These are phyloP conservation scores for Penicillium sp. DNA, from an alignment of 2,329 filamentous ascomycete genomes.

Conservation along the genomic window DNA sequence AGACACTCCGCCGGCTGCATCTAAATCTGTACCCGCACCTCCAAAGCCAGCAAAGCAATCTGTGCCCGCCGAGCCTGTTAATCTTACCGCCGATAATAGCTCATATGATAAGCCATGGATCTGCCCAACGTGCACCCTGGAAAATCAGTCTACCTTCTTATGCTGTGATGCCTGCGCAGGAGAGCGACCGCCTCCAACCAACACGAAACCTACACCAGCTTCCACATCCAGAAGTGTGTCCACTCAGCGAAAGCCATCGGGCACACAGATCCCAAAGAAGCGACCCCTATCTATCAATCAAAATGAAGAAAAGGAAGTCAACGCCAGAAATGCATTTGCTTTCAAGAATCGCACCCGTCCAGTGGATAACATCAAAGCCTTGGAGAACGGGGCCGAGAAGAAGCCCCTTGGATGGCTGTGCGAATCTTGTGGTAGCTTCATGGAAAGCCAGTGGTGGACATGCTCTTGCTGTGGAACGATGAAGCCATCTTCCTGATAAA, in stretches of 20 bases:
- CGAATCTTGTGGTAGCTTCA: slow-evolving; percentile 59
- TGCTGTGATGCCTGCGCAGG: slow-evolving; percentile 62
- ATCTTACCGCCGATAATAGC: slow-evolving; percentile 28
- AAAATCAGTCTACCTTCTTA: slow-evolving; percentile 61
- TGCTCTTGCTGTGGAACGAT: slow-evolving; percentile 61
- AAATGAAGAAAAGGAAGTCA: slow-evolving; percentile 10
- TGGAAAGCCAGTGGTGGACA: slow-evolving; percentile 67
- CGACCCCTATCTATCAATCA: slow-evolving; percentile 12
- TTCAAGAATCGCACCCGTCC: slow-evolving; percentile 34
- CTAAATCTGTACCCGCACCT: not conserved
- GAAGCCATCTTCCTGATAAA: slow-evolving; percentile 52
- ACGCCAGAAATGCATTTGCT: slow-evolving; percentile 17
- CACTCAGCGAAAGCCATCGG: slow-evolving; percentile 1
- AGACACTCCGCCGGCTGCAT: slow-evolving; percentile 24
- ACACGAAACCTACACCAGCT: slow-evolving; percentile 11
- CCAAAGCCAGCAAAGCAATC: not conserved
- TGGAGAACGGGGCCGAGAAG: slow-evolving; percentile 46
- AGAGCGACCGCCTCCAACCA: slow-evolving; percentile 50
- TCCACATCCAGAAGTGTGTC: not conserved
- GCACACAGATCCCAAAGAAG: slow-evolving; percentile 23
- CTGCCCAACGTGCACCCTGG: slow-evolving; percentile 62
- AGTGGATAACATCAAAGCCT: slow-evolving; percentile 39
- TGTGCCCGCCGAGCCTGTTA: slow-evolving; percentile 7
- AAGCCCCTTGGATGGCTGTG: slow-evolving; percentile 62
- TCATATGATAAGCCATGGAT: slow-evolving; percentile 53